Evolutionary conservation across 2,329 filamentous ascomycete genomes (phyloP), one percentile per base, ranked within the genome.

Genomic region (Aspergillus jensenii): DNA sequence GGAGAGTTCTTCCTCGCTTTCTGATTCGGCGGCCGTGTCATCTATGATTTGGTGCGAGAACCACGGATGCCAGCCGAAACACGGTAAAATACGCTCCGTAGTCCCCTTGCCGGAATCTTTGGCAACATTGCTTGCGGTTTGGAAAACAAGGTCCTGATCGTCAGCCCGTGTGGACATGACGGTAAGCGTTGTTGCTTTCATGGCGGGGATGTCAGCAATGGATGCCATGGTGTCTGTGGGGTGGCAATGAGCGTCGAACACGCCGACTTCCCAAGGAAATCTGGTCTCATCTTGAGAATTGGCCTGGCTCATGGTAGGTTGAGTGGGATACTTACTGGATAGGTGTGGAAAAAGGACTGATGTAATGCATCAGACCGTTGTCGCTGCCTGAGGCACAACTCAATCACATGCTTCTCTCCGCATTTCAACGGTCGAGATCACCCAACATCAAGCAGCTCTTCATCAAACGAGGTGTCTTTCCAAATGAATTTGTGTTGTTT

Each of bases 41-140:
- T 80, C 75, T 63, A 81, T 79, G 67, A 88, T 81, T 59, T 86
- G 83, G 67, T 88, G 81, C 0, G 85, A 84, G 68, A 88, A 88
- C 86, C 86, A 88, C 0, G 86, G 86, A 71, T 88, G 86, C 86
- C 86, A 88, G 39, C 86, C 86, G 68, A 88, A 88, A 51, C 82
- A 84, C 0, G 86, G 86, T 0, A 88, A 66, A 25, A 88, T 73
- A 57, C 78, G 79, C 60, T 78, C 75, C 44, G 50, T 53, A 19
- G 55, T 52, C 49, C 59, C 40, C 12, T 52, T 40, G 12, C 48
- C 46, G 35, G 41, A 80, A 61, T 23, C 77, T 76, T 55, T 79
- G 68, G 63, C 62, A 9, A 67, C 50, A 4, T 61, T 56, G 12
- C 76, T 68, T 5, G 84, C 83, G 21, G 79, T 75, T 27, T 81